phyloP scores from a whole-genome alignment of 768 basidiomycete species.

The Psilocybe cubensis region DNA sequence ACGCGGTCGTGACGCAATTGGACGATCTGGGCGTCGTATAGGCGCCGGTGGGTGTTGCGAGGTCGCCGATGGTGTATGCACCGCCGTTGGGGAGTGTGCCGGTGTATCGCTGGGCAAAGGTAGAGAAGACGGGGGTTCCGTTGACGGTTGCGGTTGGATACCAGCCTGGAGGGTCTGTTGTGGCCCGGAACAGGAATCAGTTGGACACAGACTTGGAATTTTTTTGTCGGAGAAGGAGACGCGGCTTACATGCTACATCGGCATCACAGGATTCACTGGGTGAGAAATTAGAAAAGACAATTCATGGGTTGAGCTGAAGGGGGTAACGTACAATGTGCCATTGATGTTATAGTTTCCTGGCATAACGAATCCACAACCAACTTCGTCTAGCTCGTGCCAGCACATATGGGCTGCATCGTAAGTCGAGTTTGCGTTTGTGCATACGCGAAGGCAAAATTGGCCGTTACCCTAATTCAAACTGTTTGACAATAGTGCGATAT shows the following conservation, averaged over 20 bases:
- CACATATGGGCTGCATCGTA: conserved; percentile 47
- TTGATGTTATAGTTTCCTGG: conserved; percentile 47
- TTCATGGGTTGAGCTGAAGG: no score
- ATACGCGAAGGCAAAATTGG: conserved; percentile 46
- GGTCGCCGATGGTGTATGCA: conserved; percentile 44
- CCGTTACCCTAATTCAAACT: conserved; percentile 29
- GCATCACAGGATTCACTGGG: conserved; percentile 45
- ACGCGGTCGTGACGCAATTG: conserved; percentile 40
- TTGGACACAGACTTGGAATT: neutral
- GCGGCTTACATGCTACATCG: conserved; percentile 44
- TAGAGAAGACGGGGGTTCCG: conserved; percentile 43
- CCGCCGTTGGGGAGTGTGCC: conserved; percentile 34
- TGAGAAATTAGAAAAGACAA: no score
- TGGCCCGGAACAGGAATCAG: neutral
- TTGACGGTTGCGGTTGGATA: conserved; percentile 42
- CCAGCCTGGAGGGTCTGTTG: conserved; percentile 47
- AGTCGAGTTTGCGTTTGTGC: conserved; percentile 46
- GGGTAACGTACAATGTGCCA: conserved; percentile 47
- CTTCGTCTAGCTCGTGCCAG: conserved; percentile 48
- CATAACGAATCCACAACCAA: conserved; percentile 51
- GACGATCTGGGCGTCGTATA: conserved; percentile 41
- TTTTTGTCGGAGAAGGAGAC: neutral
- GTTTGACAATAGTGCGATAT: neutral
- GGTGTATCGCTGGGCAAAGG: conserved; percentile 47
- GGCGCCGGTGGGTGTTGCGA: conserved; percentile 37